phyloP scores from a whole-genome alignment of 148 eudicot species.

The Chenopodium album region DNA sequence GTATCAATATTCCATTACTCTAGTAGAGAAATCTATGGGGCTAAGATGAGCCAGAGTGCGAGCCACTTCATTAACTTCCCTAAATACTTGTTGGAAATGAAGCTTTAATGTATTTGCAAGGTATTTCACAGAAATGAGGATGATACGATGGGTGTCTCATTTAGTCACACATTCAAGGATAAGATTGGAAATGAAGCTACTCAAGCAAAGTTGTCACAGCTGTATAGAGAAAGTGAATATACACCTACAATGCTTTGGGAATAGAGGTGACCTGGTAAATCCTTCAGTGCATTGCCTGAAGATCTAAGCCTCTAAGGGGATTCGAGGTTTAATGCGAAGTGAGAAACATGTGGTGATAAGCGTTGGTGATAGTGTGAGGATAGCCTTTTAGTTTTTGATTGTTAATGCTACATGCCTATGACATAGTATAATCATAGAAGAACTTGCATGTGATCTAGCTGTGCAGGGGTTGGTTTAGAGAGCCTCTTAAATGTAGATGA shows the following conservation, averaged over 20 bases:
- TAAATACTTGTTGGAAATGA: too few species aligned
- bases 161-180: not conserved
- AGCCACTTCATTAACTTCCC: too few species aligned
- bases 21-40: too few species aligned
- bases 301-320: not conserved
- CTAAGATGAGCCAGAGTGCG: too few species aligned
- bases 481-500: not conserved
- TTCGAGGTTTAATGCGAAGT: not conserved
- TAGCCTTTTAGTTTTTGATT: not conserved
- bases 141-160: not conserved
- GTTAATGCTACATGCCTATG: not conserved
- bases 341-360: not conserved
- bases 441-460: not conserved
- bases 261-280: not conserved
- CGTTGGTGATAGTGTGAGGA: not conserved
- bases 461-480: not conserved
- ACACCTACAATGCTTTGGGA: not conserved
- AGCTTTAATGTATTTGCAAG: not conserved
- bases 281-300: not conserved
- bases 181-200: not conserved
- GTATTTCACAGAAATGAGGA: not conserved
- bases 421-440: not conserved
- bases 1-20: too few species aligned
- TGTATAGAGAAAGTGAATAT: not conserved
- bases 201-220: not conserved